A percentile compares a stretch with the other conserved stretches of the same genome.
These are phyloP conservation scores for Cenococcum geophilum DNA, from an alignment of 495 filamentous ascomycete genomes.

Conservation along the genomic window DNA sequence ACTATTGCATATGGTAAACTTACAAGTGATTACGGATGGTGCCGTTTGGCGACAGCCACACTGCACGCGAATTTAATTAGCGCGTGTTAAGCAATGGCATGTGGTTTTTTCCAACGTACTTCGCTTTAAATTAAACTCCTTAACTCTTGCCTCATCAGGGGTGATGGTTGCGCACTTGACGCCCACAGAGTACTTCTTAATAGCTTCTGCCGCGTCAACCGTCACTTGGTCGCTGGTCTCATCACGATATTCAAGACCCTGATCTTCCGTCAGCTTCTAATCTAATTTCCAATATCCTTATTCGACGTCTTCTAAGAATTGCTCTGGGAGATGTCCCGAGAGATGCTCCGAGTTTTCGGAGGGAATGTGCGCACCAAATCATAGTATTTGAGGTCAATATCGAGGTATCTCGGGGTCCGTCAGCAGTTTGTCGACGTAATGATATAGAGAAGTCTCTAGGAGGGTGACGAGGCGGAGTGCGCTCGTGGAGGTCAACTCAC, in stretches of 20 bases:
- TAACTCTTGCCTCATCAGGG: conserved; percentile 88
- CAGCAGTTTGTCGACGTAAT: background rate
- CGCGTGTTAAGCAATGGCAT: background rate
- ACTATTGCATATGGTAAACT: conserved; percentile 16
- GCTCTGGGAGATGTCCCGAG: background rate
- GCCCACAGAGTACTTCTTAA: conserved; percentile 96
- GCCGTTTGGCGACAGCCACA: conserved; percentile 98
- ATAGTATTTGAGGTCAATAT: conserved; percentile 98
- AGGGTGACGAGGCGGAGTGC: background rate
- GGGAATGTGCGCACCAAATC: conserved; percentile 54
- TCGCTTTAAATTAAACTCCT: conserved; percentile 98
- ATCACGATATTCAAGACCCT: conserved; percentile 89
- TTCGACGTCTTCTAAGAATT: background rate
- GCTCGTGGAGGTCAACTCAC: conserved; percentile 39
- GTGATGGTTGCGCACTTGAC: conserved; percentile 99
- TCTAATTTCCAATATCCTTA: background rate
- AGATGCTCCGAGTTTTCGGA: background rate
- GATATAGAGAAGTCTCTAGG: background rate
- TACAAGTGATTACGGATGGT: conserved; percentile 90
- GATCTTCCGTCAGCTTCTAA: conserved; percentile 14
- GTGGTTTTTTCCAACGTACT: conserved; percentile 48
- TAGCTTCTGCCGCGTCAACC: conserved; percentile 86
- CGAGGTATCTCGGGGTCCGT: conserved; percentile 58
- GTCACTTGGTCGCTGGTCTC: conserved; percentile 95
- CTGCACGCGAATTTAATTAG: conserved; percentile 39